Base-by-base conservation (phyloP, 495 filamentous ascomycete species). In the Podospora didyma region DNA sequence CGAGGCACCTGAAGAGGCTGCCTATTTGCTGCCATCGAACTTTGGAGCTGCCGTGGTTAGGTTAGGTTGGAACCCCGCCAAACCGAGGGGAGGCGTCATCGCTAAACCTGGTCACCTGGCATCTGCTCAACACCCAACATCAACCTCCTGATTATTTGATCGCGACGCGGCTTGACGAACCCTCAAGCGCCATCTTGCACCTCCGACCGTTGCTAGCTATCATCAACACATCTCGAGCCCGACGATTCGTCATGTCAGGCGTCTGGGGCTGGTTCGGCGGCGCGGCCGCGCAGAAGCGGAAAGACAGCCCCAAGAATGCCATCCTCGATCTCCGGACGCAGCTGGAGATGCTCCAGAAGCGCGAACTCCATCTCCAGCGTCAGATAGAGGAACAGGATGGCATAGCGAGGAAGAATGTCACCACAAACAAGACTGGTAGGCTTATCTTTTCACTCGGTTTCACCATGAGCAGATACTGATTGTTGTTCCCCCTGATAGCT, bases 261-360 rank as follows among this genome's bases (percentile, higher is more conserved):
- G 68, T 92, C 76, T 92, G 87, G 89, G 84, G 84, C 69, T 92
- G 88, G 90, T 90, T 94, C 67, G 88, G 89, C 69, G 90, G 90
- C 58, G 82, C 84, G 54, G 82, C 83, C 64, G 85, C 84, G 54
- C 84, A 88, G 75, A 92, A 89, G 82, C 85, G 86, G 72, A 95
- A 93, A 75, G 90, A 97, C 72, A 88, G 86, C 59, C 89, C 94
- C 42, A 99, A 99, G 82, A 91, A 96, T 78, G 94, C 95, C 57
- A 99, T 99, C 61, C 81, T 99, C 44, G 80, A 81, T 59, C 78
- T 99, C 62, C 87, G 94, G 55, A 79, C 85, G 63, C 92, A 96
- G 80, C 80, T 97, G 23, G 92, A 96, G 60, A 96, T 97, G 93
- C 81, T 99, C 60, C 90, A 95, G 74, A 99, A 99, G 82, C 81